These are phyloP conservation scores for Viola odorata DNA, from an alignment of 345 rosid species.

Conservation along the genomic window DNA sequence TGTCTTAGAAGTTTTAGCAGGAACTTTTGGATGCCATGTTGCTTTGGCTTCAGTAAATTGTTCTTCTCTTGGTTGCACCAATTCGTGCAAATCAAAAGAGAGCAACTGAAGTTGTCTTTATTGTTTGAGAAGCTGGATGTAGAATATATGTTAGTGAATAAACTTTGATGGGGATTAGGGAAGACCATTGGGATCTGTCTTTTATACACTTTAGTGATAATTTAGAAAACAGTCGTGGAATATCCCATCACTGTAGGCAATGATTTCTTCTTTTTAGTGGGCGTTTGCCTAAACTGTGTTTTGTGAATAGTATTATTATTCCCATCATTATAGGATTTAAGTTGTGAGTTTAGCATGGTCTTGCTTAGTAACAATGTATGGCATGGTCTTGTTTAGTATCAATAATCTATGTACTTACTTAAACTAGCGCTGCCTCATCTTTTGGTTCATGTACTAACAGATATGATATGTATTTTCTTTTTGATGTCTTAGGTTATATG, in stretches of 20 bases:
- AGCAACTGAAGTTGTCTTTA: too few relatives aligned
- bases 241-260: background rate
- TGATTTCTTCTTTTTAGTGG: background rate
- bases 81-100: too few relatives aligned
- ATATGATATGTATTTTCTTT: background rate
- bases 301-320: background rate
- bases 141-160: too few relatives aligned
- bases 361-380: too few relatives aligned
- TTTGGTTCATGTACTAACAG: constrained; percentile 13
- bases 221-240: background rate
- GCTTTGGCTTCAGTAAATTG: too few relatives aligned
- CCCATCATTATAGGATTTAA: background rate
- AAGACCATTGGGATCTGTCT: background rate
- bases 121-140: too few relatives aligned
- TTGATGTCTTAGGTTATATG: constrained; percentile 58
- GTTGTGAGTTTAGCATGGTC: background rate
- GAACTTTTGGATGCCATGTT: too few relatives aligned
- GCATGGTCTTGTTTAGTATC: too few relatives aligned
- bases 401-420: background rate
- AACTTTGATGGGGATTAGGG: too few relatives aligned
- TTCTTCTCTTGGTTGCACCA: too few relatives aligned
- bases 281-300: background rate
- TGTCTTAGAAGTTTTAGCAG: background rate
- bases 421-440: background rate
- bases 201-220: background rate